Conservation (phyloP, 148 eudicot species). For the Camellia japonica region DNA sequence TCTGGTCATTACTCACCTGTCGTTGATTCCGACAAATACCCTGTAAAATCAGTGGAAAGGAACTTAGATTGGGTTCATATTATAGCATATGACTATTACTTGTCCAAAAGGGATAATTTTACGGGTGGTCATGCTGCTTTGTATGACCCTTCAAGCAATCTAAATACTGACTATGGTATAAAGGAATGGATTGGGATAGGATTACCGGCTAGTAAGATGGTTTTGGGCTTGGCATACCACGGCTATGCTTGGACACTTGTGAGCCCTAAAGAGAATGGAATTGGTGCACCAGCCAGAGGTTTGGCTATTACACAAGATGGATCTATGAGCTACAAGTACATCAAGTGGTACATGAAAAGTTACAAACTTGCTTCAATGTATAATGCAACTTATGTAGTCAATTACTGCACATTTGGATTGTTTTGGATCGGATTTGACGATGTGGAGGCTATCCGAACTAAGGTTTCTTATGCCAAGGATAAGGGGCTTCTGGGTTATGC, state of each 20-base stretch:
- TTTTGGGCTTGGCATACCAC: conserved; percentile 42
- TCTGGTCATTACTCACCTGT: conserved; percentile 21
- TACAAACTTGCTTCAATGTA: conserved; percentile 20
- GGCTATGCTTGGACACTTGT: conserved; percentile 42
- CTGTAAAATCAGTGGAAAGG: conserved; percentile 25
- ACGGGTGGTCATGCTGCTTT: conserved; percentile 43
- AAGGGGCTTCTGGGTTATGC: conserved; percentile 44
- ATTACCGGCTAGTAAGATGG: conserved; percentile 30
- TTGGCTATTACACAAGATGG: conserved; percentile 34
- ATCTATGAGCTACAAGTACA: conserved; percentile 28
- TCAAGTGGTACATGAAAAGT: conserved; percentile 24
- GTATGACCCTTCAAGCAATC: conserved; percentile 34
- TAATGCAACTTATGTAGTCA: conserved; percentile 35
- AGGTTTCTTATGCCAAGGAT: conserved; percentile 44
- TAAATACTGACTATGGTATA: conserved; percentile 35
- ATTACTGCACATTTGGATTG: conserved; percentile 25
- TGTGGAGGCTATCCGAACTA: conserved; percentile 42
- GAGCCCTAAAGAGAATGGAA: conserved; percentile 16
- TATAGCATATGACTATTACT: conserved; percentile 35
- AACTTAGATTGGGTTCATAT: conserved; percentile 43
- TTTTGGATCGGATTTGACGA: conserved; percentile 53
- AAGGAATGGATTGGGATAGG: conserved; percentile 40
- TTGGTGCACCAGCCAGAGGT: conserved; percentile 39
- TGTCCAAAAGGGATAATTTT: conserved; percentile 23
- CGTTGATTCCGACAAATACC: conserved; percentile 10